These are phyloP conservation scores for Psilocybe mexicana DNA, from an alignment of 1,284 basidiomycete species.

Conservation along the genomic window DNA sequence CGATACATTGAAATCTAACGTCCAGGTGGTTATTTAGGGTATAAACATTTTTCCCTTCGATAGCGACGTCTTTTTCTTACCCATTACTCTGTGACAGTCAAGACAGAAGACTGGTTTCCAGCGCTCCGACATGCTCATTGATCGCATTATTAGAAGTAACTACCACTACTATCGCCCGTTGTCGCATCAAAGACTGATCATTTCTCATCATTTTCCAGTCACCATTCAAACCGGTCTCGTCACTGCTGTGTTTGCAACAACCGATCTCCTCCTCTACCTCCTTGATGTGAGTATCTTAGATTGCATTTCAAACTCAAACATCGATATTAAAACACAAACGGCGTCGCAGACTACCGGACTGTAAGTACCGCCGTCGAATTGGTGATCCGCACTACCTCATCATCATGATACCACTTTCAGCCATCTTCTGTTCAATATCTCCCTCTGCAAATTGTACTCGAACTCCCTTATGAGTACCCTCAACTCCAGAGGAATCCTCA, in stretches of 20 bases:
- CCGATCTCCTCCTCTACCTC: constrained; percentile 36
- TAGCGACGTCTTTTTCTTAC: neutral
- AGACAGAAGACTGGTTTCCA: constrained; percentile 37
- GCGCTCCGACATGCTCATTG: constrained; percentile 26
- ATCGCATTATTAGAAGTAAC: constrained; percentile 43
- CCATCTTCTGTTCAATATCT: constrained; percentile 43
- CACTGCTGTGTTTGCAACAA: constrained; percentile 32
- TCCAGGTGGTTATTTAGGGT: too few species aligned
- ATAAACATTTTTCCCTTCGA: too few species aligned
- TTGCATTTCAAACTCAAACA: neutral
- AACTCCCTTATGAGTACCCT: constrained; percentile 45
- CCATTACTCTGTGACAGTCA: constrained; percentile 24
- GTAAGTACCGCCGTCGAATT: constrained; percentile 20
- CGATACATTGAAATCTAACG: too few species aligned
- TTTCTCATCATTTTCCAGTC: neutral
- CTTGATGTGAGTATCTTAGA: neutral
- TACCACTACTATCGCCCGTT: neutral
- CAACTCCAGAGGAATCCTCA: constrained; percentile 30
- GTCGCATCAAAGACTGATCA: neutral
- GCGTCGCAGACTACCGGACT: constrained; percentile 29
- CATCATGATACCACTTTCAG: constrained; percentile 16
- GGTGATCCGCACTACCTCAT: neutral
- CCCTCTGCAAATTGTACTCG: constrained; percentile 44
- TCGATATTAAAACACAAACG: neutral
- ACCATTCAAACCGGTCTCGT: constrained; percentile 16